These are phyloP conservation scores for Eutrema heterophyllum DNA, from an alignment of 345 rosid genomes.

Conservation along the genomic window DNA sequence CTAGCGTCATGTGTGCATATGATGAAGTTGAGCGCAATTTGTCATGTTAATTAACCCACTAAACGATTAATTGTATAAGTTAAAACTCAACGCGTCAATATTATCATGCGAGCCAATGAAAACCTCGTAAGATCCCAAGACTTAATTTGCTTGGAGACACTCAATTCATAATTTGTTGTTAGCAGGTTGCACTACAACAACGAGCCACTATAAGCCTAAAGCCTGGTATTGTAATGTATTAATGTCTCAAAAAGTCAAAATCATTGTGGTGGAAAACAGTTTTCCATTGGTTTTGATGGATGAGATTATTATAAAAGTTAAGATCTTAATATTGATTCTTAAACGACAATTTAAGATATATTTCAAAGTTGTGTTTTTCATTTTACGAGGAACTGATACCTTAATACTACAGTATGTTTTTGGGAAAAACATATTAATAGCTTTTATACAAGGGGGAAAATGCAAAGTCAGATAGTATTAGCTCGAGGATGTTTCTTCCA, in stretches of 20 bases:
- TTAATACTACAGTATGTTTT: not conserved
- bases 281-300: no score
- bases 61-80: no score
- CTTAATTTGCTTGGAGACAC: no score
- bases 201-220: not conserved
- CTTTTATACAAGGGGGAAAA: conserved; percentile 4
- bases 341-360: not conserved
- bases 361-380: not conserved
- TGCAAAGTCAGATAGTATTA: conserved; percentile 18
- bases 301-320: not conserved
- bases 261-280: not conserved
- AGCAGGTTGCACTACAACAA: not conserved
- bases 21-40: no score
- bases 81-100: no score
- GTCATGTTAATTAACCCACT: no score
- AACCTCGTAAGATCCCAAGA: no score
- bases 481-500: conserved; percentile 17
- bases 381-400: not conserved
- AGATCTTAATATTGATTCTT: not conserved
- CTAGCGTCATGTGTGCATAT: no score
- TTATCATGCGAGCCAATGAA: no score
- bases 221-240: not conserved
- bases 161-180: no score
- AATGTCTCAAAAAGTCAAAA: not conserved
- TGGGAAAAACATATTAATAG: not conserved